Evolutionary conservation across 805 yeast species (phyloP).

Genomic region (Barnettozyma salicaria): DNA sequence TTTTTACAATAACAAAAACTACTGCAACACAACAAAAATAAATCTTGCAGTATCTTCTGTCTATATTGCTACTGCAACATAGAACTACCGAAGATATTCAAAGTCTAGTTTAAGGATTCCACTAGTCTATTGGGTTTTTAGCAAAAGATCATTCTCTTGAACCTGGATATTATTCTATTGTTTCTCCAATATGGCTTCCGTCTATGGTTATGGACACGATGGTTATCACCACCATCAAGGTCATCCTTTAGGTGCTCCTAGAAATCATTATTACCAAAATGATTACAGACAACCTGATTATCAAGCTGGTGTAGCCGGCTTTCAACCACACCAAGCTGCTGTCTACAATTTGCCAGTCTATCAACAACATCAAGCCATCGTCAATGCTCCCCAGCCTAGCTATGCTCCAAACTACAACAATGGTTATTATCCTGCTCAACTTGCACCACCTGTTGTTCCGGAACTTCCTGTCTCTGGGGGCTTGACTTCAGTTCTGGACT

Average conservation of each 20-base stretch:
- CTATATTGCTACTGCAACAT: too few relatives aligned
- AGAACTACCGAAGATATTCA: too few relatives aligned
- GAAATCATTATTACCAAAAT: slow-evolving; percentile 2
- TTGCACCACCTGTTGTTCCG: slow-evolving; percentile 1
- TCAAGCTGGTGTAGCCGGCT: too few relatives aligned
- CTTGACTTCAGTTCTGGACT: slow-evolving; percentile 70
- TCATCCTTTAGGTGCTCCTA: slow-evolving; percentile 5
- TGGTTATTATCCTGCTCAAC: slow-evolving; percentile 6
- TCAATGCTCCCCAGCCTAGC: slow-evolving; percentile 12
- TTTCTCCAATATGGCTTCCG: slow-evolving; percentile 18
- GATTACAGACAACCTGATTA: slow-evolving; percentile 4
- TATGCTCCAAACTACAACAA: slow-evolving; percentile 5
- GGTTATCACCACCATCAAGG: slow-evolving; percentile 8
- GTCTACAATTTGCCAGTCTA: not conserved
- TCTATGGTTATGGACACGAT: slow-evolving; percentile 18
- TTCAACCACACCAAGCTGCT: slow-evolving; percentile 3
- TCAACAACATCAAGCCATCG: slow-evolving; percentile 10
- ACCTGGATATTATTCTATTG: slow-evolving; percentile 4
- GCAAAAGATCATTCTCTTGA: too few relatives aligned
- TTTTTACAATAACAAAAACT: slow-evolving; percentile 7
- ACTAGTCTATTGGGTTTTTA: slow-evolving; percentile 1
- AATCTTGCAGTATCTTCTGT: too few relatives aligned
- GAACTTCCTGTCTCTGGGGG: slow-evolving; percentile 49
- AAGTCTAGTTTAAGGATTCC: too few relatives aligned
- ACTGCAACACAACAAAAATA: not conserved